These are phyloP conservation scores for Allomyces macrogynus DNA, from an alignment of 192 early-diverging fungal genomes.

Conservation along the genomic window DNA sequence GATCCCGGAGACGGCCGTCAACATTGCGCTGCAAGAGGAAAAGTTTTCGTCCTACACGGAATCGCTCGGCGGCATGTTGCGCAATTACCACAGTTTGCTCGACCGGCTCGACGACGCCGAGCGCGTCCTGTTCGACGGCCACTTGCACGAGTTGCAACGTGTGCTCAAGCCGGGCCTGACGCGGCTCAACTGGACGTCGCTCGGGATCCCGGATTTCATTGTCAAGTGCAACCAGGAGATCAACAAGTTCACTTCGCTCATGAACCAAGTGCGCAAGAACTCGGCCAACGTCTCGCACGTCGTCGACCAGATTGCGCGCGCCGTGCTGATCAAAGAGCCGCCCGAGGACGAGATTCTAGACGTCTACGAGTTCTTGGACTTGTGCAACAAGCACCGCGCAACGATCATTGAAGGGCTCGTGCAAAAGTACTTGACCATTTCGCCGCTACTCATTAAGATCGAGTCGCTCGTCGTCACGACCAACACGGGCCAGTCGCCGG, in stretches of 20 bases:
- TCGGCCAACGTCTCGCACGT: constrained; percentile 65
- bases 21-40: constrained; percentile 87
- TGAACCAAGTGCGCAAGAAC: constrained; percentile 55
- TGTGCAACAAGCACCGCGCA: constrained; percentile 53
- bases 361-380: constrained; percentile 57
- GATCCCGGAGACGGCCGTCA: constrained; percentile 74
- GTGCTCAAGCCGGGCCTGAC: constrained; percentile 42
- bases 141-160: constrained; percentile 74
- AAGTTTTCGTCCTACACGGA: constrained; percentile 95
- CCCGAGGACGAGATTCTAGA: constrained; percentile 58
- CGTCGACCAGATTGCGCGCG: constrained; percentile 70
- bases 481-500: constrained; percentile 82
- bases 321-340: constrained; percentile 86
- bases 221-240: constrained; percentile 30
- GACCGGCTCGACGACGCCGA: constrained; percentile 57
- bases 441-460: constrained; percentile 49
- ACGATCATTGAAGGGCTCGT: constrained; percentile 50
- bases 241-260: constrained; percentile 3
- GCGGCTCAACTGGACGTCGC: constrained; percentile 39
- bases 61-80: constrained; percentile 77
- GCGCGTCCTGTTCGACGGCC: constrained; percentile 62
- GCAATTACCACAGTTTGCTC: constrained; percentile 73
- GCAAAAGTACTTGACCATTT: constrained; percentile 46
- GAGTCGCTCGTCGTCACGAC: constrained; percentile 80
- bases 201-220: constrained; percentile 49